Evolutionary conservation across 352 stramenopile species (phyloP).

Genomic region (Pythium dissotocum): DNA sequence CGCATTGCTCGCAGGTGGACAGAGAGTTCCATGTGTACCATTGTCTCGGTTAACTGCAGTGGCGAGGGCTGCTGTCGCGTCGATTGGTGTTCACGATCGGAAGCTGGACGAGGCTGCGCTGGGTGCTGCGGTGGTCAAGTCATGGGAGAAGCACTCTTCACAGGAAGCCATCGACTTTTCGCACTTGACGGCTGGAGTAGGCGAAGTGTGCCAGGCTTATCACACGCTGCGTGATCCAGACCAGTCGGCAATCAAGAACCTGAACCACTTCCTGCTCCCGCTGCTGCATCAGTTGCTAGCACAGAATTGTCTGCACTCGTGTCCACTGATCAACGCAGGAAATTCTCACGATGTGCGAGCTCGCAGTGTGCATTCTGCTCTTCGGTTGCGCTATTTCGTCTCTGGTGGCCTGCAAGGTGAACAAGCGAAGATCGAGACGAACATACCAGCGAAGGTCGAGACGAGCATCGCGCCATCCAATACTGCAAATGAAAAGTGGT

Average conservation of each 20-base stretch:
- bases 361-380: slow-evolving; percentile 63
- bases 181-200: slow-evolving; percentile 14
- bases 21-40: slow-evolving; percentile 18
- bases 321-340: background rate
- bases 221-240: slow-evolving; percentile 23
- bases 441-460: background rate
- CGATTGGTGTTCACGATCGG: slow-evolving; percentile 28
- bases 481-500: background rate
- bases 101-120: slow-evolving; percentile 13
- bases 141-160: slow-evolving; percentile 14
- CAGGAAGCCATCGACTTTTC: slow-evolving; percentile 12
- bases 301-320: slow-evolving; percentile 18
- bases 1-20: slow-evolving; percentile 6
- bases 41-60: slow-evolving; percentile 5
- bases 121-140: slow-evolving; percentile 5
- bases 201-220: slow-evolving; percentile 15
- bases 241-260: slow-evolving; percentile 18
- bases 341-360: slow-evolving; percentile 31
- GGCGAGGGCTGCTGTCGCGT: slow-evolving; percentile 7
- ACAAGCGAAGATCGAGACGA: background rate
- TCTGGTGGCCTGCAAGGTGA: background rate
- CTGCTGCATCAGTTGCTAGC: slow-evolving; percentile 12
- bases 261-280: slow-evolving; percentile 22
- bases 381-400: slow-evolving; percentile 44
- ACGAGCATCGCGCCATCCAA: background rate